These are phyloP conservation scores for Aureobasidium namibiae DNA, from an alignment of 2,329 filamentous ascomycete species.

Conservation along the genomic window DNA sequence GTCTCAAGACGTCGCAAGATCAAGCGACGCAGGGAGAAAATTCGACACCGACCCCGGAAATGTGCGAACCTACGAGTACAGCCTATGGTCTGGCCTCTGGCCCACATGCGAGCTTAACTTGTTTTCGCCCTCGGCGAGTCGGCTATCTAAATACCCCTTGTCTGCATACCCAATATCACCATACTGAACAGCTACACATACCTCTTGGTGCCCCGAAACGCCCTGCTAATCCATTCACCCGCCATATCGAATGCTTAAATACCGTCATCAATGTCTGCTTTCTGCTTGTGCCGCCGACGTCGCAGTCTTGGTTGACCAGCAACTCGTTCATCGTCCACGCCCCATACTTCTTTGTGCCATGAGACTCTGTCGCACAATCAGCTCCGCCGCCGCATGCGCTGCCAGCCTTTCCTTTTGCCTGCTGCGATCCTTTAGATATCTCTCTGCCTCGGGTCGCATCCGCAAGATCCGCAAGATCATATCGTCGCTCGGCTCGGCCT, in stretches of 20 bases:
- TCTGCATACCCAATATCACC: background rate
- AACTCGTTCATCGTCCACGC: slow-evolving; percentile 11
- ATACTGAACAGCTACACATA: background rate
- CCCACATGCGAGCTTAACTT: background rate
- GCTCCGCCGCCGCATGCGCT: slow-evolving; percentile 80
- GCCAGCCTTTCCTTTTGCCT: slow-evolving; percentile 90
- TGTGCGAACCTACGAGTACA: background rate
- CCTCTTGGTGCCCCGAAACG: background rate
- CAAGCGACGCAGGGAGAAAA: background rate
- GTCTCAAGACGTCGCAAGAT: background rate
- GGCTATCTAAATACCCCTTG: background rate
- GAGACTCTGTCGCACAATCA: slow-evolving; percentile 90
- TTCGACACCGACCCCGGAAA: background rate
- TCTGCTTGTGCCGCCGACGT: background rate
- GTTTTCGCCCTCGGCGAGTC: background rate
- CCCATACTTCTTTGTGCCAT: slow-evolving; percentile 34
- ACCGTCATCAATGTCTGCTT: background rate
- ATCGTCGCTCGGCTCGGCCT: slow-evolving; percentile 93
- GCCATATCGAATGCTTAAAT: background rate
- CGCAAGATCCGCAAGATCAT: slow-evolving; percentile 93
- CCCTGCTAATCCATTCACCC: slow-evolving; percentile 1
- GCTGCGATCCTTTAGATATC: slow-evolving; percentile 82
- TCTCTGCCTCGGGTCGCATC: slow-evolving; percentile 84
- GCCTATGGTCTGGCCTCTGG: background rate
- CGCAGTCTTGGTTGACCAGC: background rate